These are phyloP conservation scores for Talaromyces sp. DNA, from an alignment of 2,329 filamentous ascomycete genomes.

Conservation along the genomic window DNA sequence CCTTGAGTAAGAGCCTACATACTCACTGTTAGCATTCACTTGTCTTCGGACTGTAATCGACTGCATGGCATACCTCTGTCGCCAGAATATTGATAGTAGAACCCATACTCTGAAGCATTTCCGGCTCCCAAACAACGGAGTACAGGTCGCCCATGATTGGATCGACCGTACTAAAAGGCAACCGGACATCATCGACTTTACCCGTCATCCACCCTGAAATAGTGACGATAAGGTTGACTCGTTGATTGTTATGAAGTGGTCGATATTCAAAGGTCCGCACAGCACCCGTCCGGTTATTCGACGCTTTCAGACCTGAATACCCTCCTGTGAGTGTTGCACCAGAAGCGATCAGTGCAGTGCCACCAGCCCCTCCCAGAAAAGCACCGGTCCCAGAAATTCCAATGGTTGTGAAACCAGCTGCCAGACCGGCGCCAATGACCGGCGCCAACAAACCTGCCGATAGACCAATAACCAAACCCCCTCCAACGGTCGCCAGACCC, in stretches of 20 bases:
- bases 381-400: constrained; percentile 82
- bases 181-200: constrained; percentile 89
- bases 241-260: constrained; percentile 95
- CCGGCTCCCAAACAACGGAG: constrained; percentile 93
- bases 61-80: constrained; percentile 65
- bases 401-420: constrained; percentile 91
- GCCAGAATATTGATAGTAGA: constrained; percentile 97
- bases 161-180: constrained; percentile 94
- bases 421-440: constrained; percentile 87
- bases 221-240: constrained; percentile 91
- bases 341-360: constrained; percentile 90
- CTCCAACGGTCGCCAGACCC: constrained; percentile 93
- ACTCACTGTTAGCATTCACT: not conserved
- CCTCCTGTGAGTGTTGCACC: constrained; percentile 80
- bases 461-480: constrained; percentile 88
- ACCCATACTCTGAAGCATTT: constrained; percentile 97
- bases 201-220: constrained; percentile 98
- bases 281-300: constrained; percentile 79
- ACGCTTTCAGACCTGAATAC: constrained; percentile 78
- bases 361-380: constrained; percentile 86
- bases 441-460: constrained; percentile 89
- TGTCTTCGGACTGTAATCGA: not conserved
- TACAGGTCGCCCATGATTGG: constrained; percentile 98
- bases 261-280: constrained; percentile 97
- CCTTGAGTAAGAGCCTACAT: constrained; percentile 85